Conservation (phyloP, 1,284 basidiomycete genomes). For the Ustilago shanxiensis region DNA sequence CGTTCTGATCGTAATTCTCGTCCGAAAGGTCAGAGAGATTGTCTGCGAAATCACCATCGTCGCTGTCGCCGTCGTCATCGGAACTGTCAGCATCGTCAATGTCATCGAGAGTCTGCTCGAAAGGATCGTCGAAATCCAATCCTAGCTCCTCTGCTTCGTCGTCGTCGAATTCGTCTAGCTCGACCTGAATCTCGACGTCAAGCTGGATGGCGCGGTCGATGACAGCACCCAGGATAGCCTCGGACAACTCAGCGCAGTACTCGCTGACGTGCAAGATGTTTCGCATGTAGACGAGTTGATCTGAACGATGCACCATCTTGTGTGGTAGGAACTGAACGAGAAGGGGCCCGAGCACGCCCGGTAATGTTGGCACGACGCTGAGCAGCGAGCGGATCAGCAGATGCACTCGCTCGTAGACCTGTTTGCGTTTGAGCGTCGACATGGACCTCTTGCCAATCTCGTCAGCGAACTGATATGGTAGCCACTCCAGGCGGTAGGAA, state of each 20-base stretch:
- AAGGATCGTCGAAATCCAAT: slow-evolving; percentile 79
- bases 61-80: slow-evolving; percentile 73
- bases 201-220: slow-evolving; percentile 93
- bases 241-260: slow-evolving; percentile 90
- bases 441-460: slow-evolving; percentile 28
- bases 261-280: slow-evolving; percentile 86
- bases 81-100: slow-evolving; percentile 73
- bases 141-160: slow-evolving; percentile 64
- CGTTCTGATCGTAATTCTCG: slow-evolving; percentile 72
- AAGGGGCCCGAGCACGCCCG: slow-evolving; percentile 78
- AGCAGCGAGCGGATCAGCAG: slow-evolving; percentile 85
- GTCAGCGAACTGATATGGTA: slow-evolving; percentile 50
- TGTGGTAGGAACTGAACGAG: slow-evolving; percentile 89
- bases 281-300: slow-evolving; percentile 90
- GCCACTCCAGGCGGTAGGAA: slow-evolving; percentile 50
- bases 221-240: slow-evolving; percentile 85
- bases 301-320: slow-evolving; percentile 84
- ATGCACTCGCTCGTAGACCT: slow-evolving; percentile 89
- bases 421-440: slow-evolving; percentile 73
- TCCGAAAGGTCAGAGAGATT: slow-evolving; percentile 74
- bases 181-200: slow-evolving; percentile 97
- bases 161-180: slow-evolving; percentile 87
- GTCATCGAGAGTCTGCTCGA: slow-evolving; percentile 79
- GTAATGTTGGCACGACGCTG: slow-evolving; percentile 78
- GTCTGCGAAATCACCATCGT: slow-evolving; percentile 52